Evolutionary conservation across 129 eudicot species (phyloP), one percentile per base, ranked within the genome.

Genomic region (Gnaphalium uliginosum): DNA sequence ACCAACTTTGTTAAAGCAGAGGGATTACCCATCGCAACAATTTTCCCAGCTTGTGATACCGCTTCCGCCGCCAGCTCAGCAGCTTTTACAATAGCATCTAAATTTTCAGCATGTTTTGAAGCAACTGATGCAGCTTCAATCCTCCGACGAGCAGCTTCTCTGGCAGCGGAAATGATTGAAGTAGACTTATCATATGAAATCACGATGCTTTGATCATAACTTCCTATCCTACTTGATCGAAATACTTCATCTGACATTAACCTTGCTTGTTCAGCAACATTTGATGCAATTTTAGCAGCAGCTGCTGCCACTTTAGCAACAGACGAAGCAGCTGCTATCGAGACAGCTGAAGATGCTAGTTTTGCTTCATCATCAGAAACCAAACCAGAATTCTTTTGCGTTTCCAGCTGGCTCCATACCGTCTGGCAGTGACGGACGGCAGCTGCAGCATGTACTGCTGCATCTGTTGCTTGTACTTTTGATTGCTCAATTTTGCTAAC

Each of bases 241-340:
- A 89, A 51, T 39, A 83, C 97, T 72, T 95, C 96, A 39, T 91
- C 96, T n/a, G 90, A 97, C 97, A 95, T 87, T 72, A 84, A 84
- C 73, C 86, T 91, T 37, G 97, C 92, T 81, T 89, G 96, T 76
- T 87, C 74, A 15, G 96, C 94, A 72, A 88, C 92, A 78, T 78
- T 33, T 51, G 90, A 87, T 19, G 97, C 99, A 76, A 95, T 73
- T 82, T 86, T 83, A 58, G 99, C 99, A 67, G 96, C 96, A 33
- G 90, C 92, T 66, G 99, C 96, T 5, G 99, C 99, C 9, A 94
- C 97, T 82, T 95, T 95, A 58, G 99, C 97, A 84, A 95, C 96
- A 81, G 94, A 87, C 70, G 97, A 86, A 75, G 99, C 94, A 6
- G 99, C 96, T 59, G 97, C 90, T 43, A 91, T 79, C 26, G 96